Base-by-base conservation (phyloP, 257 asterid genomes). In the Nicotiana benthamiana region DNA sequence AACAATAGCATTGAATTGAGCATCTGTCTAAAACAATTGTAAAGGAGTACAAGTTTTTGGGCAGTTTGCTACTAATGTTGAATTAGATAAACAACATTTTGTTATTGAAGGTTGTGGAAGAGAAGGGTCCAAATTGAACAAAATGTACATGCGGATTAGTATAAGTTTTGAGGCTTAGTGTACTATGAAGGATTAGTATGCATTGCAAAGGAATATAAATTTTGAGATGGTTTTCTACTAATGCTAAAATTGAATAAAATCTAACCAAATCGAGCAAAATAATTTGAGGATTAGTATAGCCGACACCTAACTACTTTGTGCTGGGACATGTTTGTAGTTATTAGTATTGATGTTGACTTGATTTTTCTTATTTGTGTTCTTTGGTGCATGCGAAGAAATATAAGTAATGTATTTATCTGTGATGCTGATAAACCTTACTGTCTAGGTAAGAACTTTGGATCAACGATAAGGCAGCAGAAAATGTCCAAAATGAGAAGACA, bases 381-480 rank as follows among this genome's bases (percentile, higher is more conserved):
- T 12, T n/a, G n/a, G n/a, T n/a, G n/a, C n/a, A n/a, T 68, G 3
- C 4, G 13, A 6, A 46, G 40, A 48, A 72, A 72, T 72, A 48
- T 11, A 72, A 30, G 32, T 30, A 30, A 5, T 30, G 24, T 13
- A 3, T 40, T 15, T 48, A 40, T 46, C 6, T 1, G 61, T 24
- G 78, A 46, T 15, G 36, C 13, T 43, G 77, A 24, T 46, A 72
- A 22, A 72, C 40, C 60, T 72, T 43, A 6, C 24, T 43, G 22
- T 7, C 15, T 22, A 72, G 60, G 0, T 22, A 72, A 72, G 60
- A 46, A 24, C 60, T 4, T 72, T 9, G 24, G 15, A 46, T 24
- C 16, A 46, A 79, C 26, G 75, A 79, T 80, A 93, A 91, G 96
- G 83, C 87, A 56, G 82, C 86, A 64, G 93, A 83, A 70, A 77